Evolutionary conservation across 768 basidiomycete genomes (phyloP), one percentile per base, ranked within the genome.

Genomic region (Phylloporus arenicola): DNA sequence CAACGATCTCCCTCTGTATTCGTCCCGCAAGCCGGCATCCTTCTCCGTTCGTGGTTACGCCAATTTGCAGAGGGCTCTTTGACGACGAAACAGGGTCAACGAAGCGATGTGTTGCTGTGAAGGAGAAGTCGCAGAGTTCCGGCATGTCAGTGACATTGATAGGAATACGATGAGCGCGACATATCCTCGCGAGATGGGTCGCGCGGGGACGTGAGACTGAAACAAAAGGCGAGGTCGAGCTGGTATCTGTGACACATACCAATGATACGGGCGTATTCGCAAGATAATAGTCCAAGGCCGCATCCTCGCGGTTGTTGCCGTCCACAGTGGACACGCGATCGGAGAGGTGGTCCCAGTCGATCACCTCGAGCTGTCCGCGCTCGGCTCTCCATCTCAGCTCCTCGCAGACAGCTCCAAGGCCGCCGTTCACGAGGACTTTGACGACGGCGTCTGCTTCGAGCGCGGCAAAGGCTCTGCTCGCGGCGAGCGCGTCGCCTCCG

Each of bases 81-180:
- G 64, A 63, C 5, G 75, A 75, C 1, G 70, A 72, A 11, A 64
- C 58, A 3, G 75, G 58, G 61, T 82, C 79, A 8, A 74, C 64
- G 60, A 96, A 92, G 3, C 94, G 86, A 57, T 97, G 90, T 0
- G 86, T 81, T 1, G 93, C 80, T 0, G 87, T 78, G 69, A 95
- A 92, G 0, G 88, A 84, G 63, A 90, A 97, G 64, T 96, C 92
- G 66, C 90, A 94, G 35, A 94, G 75, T 13, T 81, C 75, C 2
- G 90, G 88, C 61, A 86, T 80, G 66, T 97, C 95, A 1, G 92
- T 82, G n/a, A 86, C 78, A 61, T 94, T 97, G 57, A 92, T 75
- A 2, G 83, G 86, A 50, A 95, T 82, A 47, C 80, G 77, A 24
- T 78, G 76, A 1, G 69, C 53, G 30, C 66, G 72, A 58, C 86